Evolutionary conservation across 2,329 filamentous ascomycete species (phyloP).

Genomic region (Aureobasidium sp.): DNA sequence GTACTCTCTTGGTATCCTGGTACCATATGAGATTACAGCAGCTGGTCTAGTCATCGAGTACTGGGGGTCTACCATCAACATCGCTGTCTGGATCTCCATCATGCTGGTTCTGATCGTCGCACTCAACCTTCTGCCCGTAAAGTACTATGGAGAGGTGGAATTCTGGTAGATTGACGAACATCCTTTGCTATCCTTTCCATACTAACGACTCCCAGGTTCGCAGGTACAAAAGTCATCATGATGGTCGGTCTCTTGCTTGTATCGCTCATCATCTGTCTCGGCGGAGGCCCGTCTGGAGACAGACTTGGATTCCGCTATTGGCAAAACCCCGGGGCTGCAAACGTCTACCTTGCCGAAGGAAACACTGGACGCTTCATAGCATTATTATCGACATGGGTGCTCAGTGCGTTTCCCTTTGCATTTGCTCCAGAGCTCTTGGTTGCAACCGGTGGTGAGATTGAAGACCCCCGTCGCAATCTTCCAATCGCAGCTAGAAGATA

Average conservation of each 20-base stretch:
- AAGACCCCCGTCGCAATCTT: conserved; percentile 51
- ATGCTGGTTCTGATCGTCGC: conserved; percentile 35
- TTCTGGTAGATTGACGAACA: conserved; percentile 33
- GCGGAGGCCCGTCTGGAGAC: conserved; percentile 47
- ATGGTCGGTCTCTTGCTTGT: conserved; percentile 46
- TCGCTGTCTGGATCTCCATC: conserved; percentile 33
- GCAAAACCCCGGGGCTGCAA: conserved; percentile 43
- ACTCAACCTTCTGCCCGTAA: conserved; percentile 43
- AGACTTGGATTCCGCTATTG: conserved; percentile 47
- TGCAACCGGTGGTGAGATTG: conserved; percentile 51
- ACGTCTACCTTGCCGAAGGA: conserved; percentile 41
- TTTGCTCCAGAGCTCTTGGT: conserved; percentile 51
- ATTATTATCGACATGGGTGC: conserved; percentile 45
- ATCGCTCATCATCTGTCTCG: conserved; percentile 50
- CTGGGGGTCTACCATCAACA: conserved; percentile 33
- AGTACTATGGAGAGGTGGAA: conserved; percentile 46
- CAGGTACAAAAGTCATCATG: conserved; percentile 44
- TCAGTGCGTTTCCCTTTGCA: conserved; percentile 48
- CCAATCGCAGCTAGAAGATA: conserved; percentile 53
- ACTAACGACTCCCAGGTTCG: conserved; percentile 27
- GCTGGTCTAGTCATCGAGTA: conserved; percentile 31
- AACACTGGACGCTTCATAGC: conserved; percentile 46
- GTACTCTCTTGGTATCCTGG: conserved; percentile 34
- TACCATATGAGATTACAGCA: conserved; percentile 33
- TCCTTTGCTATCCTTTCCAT: too few relatives aligned